Base-by-base conservation (phyloP, 306 rosid species). In the Begonia loranthoides region DNA sequence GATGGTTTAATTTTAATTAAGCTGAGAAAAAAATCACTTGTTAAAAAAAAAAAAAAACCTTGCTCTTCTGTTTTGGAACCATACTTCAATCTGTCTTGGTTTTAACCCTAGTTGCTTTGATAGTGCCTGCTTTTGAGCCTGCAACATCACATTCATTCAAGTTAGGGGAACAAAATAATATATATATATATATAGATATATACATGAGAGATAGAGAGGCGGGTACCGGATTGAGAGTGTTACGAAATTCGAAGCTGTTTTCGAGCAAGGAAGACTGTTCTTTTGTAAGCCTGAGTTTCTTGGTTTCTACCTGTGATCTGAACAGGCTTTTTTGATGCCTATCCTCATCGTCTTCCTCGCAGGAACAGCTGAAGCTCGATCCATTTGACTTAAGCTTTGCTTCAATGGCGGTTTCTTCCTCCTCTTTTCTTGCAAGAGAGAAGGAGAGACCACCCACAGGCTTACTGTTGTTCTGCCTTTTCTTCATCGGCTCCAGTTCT, bases 1-100 rank as follows among this genome's bases (percentile, higher is more conserved):
- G n/a, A n/a, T n/a, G n/a, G n/a, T n/a, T n/a, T n/a, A n/a, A n/a
- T n/a, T n/a, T n/a, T n/a, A n/a, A n/a, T n/a, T n/a, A n/a, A n/a
- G n/a, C n/a, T n/a, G n/a, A n/a, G n/a, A n/a, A n/a, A n/a, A n/a
- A n/a, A n/a, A n/a, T n/a, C n/a, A n/a, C n/a, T n/a, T n/a, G n/a
- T n/a, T n/a, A n/a, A n/a, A n/a, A 19, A 19, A 1, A 19, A 19
- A 19, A 1, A 19, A 1, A 19, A 19, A 1, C 22, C 96, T 84
- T 60, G 96, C 96, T 77, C 96, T 79, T 61, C 87, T 60, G 74
- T 88, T 88, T 61, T 88, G 96, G 60, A 88, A 88, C 96, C 96
- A 88, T 54, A 88, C 96, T 75, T 88, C 96, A 12, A 88, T 81
- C 58, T 84, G 96, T 70, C 96, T 75, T 0, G 88, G 67, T 51